Evolutionary conservation across 73 alveolate genomes (phyloP).

Genomic region (Tetrahymena elliotti): DNA sequence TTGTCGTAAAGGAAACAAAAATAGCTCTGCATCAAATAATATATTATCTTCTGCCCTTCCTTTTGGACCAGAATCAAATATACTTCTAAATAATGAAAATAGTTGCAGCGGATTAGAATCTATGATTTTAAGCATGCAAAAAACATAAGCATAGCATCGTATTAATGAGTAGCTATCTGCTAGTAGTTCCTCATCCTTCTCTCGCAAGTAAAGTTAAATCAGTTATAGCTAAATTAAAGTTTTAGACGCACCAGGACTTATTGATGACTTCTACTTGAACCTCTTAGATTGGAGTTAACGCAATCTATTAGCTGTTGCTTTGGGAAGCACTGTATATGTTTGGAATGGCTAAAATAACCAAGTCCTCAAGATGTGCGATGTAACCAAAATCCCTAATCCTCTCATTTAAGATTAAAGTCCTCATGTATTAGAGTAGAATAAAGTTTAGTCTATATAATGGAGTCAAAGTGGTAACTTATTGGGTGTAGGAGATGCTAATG

Average conservation of each 20-base stretch:
- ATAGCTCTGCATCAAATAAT: background rate
- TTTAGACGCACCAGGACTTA: constrained; percentile 84
- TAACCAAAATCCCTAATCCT: background rate
- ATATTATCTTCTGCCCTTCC: background rate
- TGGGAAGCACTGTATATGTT: constrained; percentile 66
- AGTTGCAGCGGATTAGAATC: background rate
- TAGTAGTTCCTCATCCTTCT: constrained; percentile 1
- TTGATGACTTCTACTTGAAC: constrained; percentile 83
- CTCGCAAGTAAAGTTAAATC: constrained; percentile 49
- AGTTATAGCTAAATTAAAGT: constrained; percentile 47
- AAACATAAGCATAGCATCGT: background rate
- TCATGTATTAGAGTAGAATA: background rate
- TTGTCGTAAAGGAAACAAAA: background rate
- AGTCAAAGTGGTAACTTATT: background rate
- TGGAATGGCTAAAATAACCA: constrained; percentile 47
- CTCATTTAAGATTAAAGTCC: background rate
- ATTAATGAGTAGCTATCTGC: background rate
- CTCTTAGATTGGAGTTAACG: constrained; percentile 74
- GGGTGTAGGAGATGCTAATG: background rate
- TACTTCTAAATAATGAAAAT: background rate
- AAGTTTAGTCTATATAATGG: background rate
- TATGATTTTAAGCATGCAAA: background rate
- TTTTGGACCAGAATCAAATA: background rate
- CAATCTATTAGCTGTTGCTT: constrained; percentile 74
- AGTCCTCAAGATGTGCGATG: constrained; percentile 31